A percentile compares a stretch with the other conserved stretches of the same genome.
phyloP scores from a whole-genome alignment of 306 rosid species.

The Quercus glauca region DNA sequence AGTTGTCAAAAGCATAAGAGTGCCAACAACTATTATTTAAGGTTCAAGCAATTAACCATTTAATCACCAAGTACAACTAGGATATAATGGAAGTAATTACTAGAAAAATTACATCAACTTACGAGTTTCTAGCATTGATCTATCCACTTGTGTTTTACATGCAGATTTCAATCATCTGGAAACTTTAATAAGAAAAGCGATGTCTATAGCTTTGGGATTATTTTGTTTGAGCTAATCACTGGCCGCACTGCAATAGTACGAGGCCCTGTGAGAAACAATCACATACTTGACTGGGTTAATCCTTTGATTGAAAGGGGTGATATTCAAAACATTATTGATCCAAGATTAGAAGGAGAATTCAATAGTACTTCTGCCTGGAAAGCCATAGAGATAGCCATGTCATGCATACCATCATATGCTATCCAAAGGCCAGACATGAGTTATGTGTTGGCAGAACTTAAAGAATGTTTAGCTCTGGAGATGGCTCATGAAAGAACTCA shows the following conservation, averaged over 20 bases:
- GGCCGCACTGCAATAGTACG: constrained; percentile 9
- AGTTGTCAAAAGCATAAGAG: too few species aligned
- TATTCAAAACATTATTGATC: constrained; percentile 1
- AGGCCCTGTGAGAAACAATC: not conserved
- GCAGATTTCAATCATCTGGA: not conserved
- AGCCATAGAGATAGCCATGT: constrained; percentile 26
- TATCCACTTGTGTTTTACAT: not conserved
- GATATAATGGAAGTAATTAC: not conserved
- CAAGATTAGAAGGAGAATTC: constrained; percentile 18
- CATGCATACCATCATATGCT: constrained; percentile 1
- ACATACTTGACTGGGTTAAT: constrained; percentile 1
- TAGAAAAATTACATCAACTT: not conserved
- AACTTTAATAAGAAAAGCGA: constrained; percentile 10
- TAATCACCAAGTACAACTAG: not conserved
- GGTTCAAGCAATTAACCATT: not conserved
- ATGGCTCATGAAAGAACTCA: not conserved
- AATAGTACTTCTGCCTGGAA: constrained; percentile 25
- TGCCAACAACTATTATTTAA: not conserved
- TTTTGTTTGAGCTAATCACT: constrained; percentile 24
- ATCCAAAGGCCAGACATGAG: constrained; percentile 36
- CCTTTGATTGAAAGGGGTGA: constrained; percentile 16
- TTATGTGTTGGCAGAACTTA: constrained; percentile 18
- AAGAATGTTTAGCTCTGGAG: constrained; percentile 26
- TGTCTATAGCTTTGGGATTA: constrained; percentile 27
- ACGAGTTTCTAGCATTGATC: not conserved